Conservation (phyloP, 768 basidiomycete genomes). For the Cyclocybe aegerita region DNA sequence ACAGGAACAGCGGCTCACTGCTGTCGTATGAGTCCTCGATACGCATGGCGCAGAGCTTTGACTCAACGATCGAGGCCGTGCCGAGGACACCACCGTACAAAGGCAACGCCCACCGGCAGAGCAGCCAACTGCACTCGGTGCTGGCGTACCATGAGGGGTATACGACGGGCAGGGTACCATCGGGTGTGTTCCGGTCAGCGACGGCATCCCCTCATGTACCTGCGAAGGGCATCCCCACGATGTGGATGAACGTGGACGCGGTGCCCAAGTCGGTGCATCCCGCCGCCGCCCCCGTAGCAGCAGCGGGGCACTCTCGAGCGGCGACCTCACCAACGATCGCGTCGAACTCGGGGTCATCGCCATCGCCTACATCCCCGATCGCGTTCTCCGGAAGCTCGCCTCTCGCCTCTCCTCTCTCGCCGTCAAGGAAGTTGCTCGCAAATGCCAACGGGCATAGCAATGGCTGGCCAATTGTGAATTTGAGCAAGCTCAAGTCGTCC, state of each 20-base stretch:
- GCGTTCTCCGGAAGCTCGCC: background rate
- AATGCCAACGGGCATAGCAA: no score
- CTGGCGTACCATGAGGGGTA: no score
- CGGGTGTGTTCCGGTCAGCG: slow-evolving; percentile 2
- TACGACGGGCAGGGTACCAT: background rate
- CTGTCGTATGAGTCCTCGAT: background rate
- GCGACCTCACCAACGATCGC: no score
- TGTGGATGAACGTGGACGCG: slow-evolving; percentile 48
- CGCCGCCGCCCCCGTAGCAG: slow-evolving; percentile 17
- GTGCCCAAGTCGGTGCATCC: slow-evolving; percentile 19
- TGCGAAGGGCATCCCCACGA: slow-evolving; percentile 38
- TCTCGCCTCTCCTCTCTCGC: background rate
- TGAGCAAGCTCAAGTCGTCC: no score
- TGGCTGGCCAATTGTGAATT: no score
- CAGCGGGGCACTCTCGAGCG: background rate
- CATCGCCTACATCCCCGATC: background rate
- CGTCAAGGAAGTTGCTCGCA: no score
- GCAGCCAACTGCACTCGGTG: background rate
- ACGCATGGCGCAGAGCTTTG: slow-evolving; percentile 13
- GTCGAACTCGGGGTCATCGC: no score
- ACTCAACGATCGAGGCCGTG: slow-evolving; percentile 24
- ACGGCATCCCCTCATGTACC: slow-evolving; percentile 20
- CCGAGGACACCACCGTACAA: slow-evolving; percentile 27
- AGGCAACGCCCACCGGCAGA: background rate
- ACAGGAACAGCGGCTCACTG: background rate